Evolutionary conservation across 495 filamentous ascomycete genomes (phyloP), one percentile per base, ranked within the genome.

Genomic region (Poronia punctata): DNA sequence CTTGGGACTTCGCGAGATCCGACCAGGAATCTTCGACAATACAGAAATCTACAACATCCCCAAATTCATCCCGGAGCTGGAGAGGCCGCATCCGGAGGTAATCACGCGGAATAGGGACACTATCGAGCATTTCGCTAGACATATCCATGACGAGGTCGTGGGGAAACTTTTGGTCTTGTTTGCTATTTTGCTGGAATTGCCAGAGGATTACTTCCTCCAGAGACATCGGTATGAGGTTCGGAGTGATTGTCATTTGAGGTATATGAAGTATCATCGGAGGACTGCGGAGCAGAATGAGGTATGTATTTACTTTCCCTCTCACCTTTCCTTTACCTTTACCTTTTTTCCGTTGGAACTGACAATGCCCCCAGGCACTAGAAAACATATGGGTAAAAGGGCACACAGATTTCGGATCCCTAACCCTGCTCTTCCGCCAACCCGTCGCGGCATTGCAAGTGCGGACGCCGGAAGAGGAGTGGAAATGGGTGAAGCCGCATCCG

Each of bases 321-420:
- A 7, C 10, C 11, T 7, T 22, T 15, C n/a, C 32, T 5, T 36
- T n/a, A n/a, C n/a, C n/a, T n/a, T n/a, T n/a, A n/a, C n/a, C n/a
- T n/a, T n/a, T n/a, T n/a, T n/a, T n/a, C n/a, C n/a, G n/a, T n/a
- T n/a, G n/a, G n/a, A n/a, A n/a, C 40, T 43, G 21, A 43, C 24
- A 16, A 1, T 6, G 8, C 8, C 17, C 10, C 17, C 14, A 32
- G 17, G 46, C 40, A 7, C 35, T 57, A 12, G 51, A 57, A 0
- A 60, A 54, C 20, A 41, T 62, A 3, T 61, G 57, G 57, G 54
- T 56, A 0, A 61, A 61, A n/a, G 73, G 71, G 0, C 75, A 79
- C 46, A 75, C 72, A 0, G 76, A 80, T 39, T 73, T 76, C 37
- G 75, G 74, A 1, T 70, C 58, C 20, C 38, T 79, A n/a, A 79